Evolutionary conservation across 345 rosid genomes (phyloP), one percentile per base, ranked within the genome.

Genomic region (Syzygium grande): DNA sequence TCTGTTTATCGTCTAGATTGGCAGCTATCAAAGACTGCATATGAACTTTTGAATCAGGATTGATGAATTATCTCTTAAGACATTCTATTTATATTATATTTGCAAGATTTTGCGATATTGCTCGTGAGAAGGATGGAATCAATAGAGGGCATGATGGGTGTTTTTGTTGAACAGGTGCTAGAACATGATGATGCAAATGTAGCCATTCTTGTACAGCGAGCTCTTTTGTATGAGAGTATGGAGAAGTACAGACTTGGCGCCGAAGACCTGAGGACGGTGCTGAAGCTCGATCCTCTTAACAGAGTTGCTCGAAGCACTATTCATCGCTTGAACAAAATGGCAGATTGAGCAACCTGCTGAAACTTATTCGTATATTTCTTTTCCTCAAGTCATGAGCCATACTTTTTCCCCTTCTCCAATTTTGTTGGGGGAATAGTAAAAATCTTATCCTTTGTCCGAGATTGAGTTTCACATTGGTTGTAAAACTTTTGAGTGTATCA

Each of bases 241-340:
- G 99, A 98, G 91, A 98, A 98, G 91, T 98, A 98, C 91, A 96
- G 91, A 88, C 98, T 96, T 25, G 99, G 99, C 22, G 99, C 99
- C 15, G 99, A 96, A 86, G 99, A 98, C 89, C 93, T 98, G 90
- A 95, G 98, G 92, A 93, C 92, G 85, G 99, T 98, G 91, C 93
- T 98, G 87, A 98, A 93, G 95, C 93, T 96, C 27, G 99, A 98
- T 89, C 99, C 99, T 0, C 87, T 88, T 38, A 98, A 98, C 90
- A 92, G 99, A 92, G 89, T 96, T 79, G 99, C 99, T 11, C 96
- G 97, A 93, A 98, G 99, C 92, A 98, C 99, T 11, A 87, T 98
- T 91, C 99, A 98, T 83, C 99, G 99, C 86, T 90, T 98, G 92
- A 91, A 92, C 84, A 91, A 95, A 92, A 94, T 98, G 98, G 98